phyloP scores from a whole-genome alignment of 805 yeast genomes.

The Yarrowia phangngaensis region DNA sequence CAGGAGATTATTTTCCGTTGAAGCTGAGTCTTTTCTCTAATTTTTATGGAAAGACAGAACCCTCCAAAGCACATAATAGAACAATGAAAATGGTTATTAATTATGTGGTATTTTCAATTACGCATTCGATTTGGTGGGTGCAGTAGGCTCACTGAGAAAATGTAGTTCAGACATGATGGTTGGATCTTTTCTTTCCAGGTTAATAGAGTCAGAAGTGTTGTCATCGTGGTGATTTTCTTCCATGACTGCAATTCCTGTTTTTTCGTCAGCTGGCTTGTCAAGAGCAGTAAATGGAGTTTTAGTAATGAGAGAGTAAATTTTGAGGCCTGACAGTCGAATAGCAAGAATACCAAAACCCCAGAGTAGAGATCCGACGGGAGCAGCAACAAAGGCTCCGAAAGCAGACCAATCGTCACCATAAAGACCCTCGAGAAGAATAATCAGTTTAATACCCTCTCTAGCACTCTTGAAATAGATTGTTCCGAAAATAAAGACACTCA shows the following conservation, averaged over 20 bases:
- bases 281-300: conserved; percentile 43
- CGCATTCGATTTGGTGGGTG: no score
- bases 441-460: conserved; percentile 67
- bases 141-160: conserved; percentile 7
- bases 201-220: conserved; percentile 12
- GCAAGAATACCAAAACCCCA: conserved; percentile 53
- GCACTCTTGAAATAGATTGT: conserved; percentile 71
- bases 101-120: no score
- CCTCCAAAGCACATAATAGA: no score
- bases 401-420: conserved; percentile 87
- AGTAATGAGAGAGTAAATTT: conserved; percentile 39
- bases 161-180: conserved; percentile 4
- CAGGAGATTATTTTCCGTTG: no score
- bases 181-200: conserved; percentile 18
- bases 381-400: conserved; percentile 89
- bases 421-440: conserved; percentile 62
- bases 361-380: conserved; percentile 75
- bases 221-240: conserved; percentile 2
- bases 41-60: no score
- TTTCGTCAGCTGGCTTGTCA: conserved; percentile 34
- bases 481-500: conserved; percentile 80
- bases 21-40: no score
- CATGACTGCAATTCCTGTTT: conserved; percentile 21
- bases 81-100: no score
- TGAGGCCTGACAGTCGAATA: conserved; percentile 31